phyloP scores from a whole-genome alignment of 805 yeast species.

The Wickerhamomyces alni region DNA sequence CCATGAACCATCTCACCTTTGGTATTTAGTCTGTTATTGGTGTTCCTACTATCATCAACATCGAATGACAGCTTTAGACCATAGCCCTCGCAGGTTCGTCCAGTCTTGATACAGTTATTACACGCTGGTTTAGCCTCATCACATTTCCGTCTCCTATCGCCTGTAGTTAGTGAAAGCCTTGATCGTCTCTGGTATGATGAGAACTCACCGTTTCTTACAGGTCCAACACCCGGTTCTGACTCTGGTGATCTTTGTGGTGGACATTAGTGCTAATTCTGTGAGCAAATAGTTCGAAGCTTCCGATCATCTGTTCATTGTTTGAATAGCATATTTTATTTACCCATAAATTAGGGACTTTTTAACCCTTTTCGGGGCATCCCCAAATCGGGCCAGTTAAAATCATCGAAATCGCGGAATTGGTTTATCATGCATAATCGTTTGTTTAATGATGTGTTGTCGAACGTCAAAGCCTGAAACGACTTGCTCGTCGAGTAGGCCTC shows the following conservation, averaged over 20 bases:
- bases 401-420: too few species aligned
- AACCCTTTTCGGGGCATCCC: too few species aligned
- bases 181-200: background rate
- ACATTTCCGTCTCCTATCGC: slow-evolving; percentile 43
- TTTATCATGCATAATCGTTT: too few species aligned
- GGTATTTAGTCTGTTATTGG: slow-evolving; percentile 15
- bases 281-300: too few species aligned
- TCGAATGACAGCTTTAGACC: slow-evolving; percentile 42
- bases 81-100: slow-evolving; percentile 45
- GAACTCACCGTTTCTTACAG: slow-evolving; percentile 39
- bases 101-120: slow-evolving; percentile 38
- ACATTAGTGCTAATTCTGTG: too few species aligned
- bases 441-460: too few species aligned
- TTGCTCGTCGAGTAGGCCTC: too few species aligned
- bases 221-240: slow-evolving; percentile 57
- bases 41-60: slow-evolving; percentile 40
- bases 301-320: too few species aligned
- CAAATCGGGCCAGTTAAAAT: too few species aligned
- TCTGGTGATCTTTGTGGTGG: slow-evolving; percentile 33
- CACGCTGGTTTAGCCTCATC: slow-evolving; percentile 51
- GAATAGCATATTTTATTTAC: too few species aligned
- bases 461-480: too few species aligned
- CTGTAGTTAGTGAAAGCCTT: background rate
- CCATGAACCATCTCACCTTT: slow-evolving; percentile 34
- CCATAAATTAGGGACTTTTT: too few species aligned